Percentiles rank a stretch among this genome's conserved stretches.
phyloP scores from a whole-genome alignment of 2,329 filamentous ascomycete genomes.

The Coniochaeta ligniaria region DNA sequence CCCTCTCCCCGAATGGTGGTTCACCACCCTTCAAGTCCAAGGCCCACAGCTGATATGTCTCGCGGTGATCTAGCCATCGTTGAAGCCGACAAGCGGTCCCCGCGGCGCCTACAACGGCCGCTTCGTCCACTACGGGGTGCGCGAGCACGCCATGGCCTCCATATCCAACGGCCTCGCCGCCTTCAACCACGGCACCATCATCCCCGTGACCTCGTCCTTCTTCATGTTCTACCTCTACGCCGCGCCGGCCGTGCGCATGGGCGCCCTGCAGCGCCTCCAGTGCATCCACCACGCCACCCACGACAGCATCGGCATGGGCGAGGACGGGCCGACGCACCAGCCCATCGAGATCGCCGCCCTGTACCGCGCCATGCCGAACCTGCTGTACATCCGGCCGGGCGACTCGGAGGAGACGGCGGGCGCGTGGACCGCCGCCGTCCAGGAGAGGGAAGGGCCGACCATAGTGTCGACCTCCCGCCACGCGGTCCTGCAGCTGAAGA shows the following conservation, averaged over 20 bases:
- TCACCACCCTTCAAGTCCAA: too few species aligned
- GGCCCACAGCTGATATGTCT: too few species aligned
- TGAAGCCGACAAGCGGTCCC: slow-evolving; percentile 13
- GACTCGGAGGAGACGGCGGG: slow-evolving; percentile 44
- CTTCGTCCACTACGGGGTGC: slow-evolving; percentile 53
- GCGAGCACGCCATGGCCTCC: slow-evolving; percentile 54
- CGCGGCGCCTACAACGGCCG: slow-evolving; percentile 43
- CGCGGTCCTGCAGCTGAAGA: slow-evolving; percentile 24
- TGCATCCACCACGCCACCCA: slow-evolving; percentile 46
- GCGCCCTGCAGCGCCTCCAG: slow-evolving; percentile 40
- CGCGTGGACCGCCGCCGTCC: slow-evolving; percentile 32
- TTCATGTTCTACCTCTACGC: slow-evolving; percentile 48
- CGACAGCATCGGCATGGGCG: slow-evolving; percentile 45
- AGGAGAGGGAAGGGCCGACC: slow-evolving; percentile 22
- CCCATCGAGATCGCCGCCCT: slow-evolving; percentile 42
- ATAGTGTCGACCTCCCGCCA: slow-evolving; percentile 38
- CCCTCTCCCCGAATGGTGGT: too few species aligned
- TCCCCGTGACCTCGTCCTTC: slow-evolving; percentile 47
- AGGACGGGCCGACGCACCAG: slow-evolving; percentile 50
- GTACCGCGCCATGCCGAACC: slow-evolving; percentile 47
- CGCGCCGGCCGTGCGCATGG: slow-evolving; percentile 45
- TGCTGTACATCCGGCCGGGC: slow-evolving; percentile 45
- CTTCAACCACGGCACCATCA: slow-evolving; percentile 37
- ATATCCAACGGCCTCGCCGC: slow-evolving; percentile 54
- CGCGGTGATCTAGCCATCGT: slow-evolving; percentile 13